Base-by-base conservation (phyloP, 2,329 filamentous ascomycete genomes). In the Fusarium newnesense region DNA sequence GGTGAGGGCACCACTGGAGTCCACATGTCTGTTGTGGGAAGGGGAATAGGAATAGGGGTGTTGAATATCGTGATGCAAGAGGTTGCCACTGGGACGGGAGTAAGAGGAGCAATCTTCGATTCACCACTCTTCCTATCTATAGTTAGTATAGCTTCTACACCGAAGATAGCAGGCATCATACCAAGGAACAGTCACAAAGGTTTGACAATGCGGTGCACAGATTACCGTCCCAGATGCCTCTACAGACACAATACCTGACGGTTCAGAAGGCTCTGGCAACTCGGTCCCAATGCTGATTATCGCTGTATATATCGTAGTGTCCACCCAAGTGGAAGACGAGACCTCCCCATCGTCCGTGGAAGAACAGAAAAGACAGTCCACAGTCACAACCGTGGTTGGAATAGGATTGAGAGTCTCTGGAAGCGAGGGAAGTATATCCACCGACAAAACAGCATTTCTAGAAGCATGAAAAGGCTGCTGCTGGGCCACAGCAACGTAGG, bases 41-140 rank as follows among this genome's bases (percentile, higher is more conserved):
- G 30, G 16, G 61, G 53, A 19, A 57, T 69, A 15, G 54, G 54
- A 32, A 37, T 32, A 34, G 60, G 53, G 11, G 54, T 69, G 26
- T 65, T 63, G 30, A 70, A 72, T 52, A 75, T 69, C 26, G 75
- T 78, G 37, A 70, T 56, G 49, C 76, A 78, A 3, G 73, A 74
- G 12, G 67, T 72, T 19, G 68, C 65, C 24, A 75, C 36, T 18
- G 67, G 60, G 12, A 61, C 56, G 2, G 64, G 60, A 47, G 62
- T 60, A 19, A 54, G 63, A 36, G 54, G 61, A 13, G 50, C 57
- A 21, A 53, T 47, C 15, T 66, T 65, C 9, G 70, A 66, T 39
- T 70, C 59, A 24, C 64, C 62, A 40, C 64, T 63, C 44, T 66
- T 64, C 63, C 72, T 75, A 40, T 40, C 9, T 2, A 26, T n/a